Evolutionary conservation across 345 rosid genomes (phyloP).

Genomic region (Ceriops decandra): DNA sequence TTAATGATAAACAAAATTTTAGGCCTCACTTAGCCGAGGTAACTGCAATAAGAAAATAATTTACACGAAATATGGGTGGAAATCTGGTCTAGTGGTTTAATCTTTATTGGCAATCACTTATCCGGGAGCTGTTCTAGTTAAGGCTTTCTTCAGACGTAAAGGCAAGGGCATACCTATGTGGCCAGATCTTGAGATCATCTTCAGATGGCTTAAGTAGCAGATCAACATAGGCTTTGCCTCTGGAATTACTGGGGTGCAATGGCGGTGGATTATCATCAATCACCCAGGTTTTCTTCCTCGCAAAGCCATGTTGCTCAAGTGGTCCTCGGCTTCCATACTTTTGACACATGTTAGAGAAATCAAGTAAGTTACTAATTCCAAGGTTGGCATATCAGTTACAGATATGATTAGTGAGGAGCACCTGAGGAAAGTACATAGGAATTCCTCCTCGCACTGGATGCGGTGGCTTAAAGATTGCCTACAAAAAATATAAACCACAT

Average conservation of each 20-base stretch:
- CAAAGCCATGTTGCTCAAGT: conserved; percentile 92
- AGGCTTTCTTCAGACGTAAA: too few relatives aligned
- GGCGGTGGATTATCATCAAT: conserved; percentile 72
- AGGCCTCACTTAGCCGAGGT: too few relatives aligned
- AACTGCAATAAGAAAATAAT: background rate
- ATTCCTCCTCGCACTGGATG: conserved; percentile 84
- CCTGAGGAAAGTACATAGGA: conserved; percentile 95
- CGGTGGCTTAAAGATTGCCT: conserved; percentile 86
- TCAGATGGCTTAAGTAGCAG: conserved; percentile 76
- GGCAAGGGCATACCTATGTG: conserved; percentile 49
- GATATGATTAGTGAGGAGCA: conserved; percentile 16
- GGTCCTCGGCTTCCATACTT: conserved; percentile 85
- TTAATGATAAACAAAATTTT: background rate
- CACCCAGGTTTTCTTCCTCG: conserved; percentile 80
- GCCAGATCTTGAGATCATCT: conserved; percentile 85
- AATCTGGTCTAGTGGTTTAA: too few relatives aligned
- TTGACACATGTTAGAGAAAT: conserved; percentile 9
- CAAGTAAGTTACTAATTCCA: background rate
- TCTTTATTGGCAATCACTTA: too few relatives aligned
- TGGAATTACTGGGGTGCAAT: conserved; percentile 47
- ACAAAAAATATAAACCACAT: background rate
- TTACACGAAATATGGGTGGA: too few relatives aligned
- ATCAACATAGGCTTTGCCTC: conserved; percentile 54
- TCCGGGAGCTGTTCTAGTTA: too few relatives aligned
- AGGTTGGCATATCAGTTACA: background rate